Base-by-base conservation (phyloP, 2,329 filamentous ascomycete genomes). In the Trichoderma atrobrunneum region DNA sequence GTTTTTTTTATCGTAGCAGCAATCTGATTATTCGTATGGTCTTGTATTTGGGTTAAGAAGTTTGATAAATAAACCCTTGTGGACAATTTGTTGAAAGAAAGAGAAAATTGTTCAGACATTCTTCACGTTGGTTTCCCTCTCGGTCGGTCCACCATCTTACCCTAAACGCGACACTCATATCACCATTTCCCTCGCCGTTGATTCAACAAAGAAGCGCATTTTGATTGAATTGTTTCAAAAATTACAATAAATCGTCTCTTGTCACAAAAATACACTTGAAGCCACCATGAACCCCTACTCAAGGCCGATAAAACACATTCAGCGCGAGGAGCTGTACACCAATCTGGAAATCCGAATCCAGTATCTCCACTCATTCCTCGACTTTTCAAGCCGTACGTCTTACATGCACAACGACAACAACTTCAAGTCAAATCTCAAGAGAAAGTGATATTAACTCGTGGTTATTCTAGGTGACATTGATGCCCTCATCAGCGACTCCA, bases 341-440 rank as follows among this genome's bases (percentile, higher is more conserved):
- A 89, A 88, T 75, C 85, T 94, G 18, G 90, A 93, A 74, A 86
- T 88, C 0, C 86, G 92, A 65, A 88, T 94, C 72, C 87, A 88
- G 66, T 94, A 94, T 74, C 85, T 94, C 2, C 92, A 93, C 76
- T 89, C 89, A 34, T 94, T 94, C 73, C 87, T 94, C 30, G 92
- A 94, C 78, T 94, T 94, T 78, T 90, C 87, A 76, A 87, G 88
- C 73, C 85, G 92, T 93, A 84, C 65, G 89, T 81, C 14, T 7
- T 28, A 21, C n/a, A 48, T 14, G 2, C 43, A 21, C 10, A 10
- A 8, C 7, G 1, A 24, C 3, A 1, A 48, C 32, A 12, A 16
- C n/a, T 5, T 39, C 24, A 28, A n/a, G 4, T 1, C 43, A 21
- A 43, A 3, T 11, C 16, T 21, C 56, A 60, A 62, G 8, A 34